phyloP scores from a whole-genome alignment of 768 basidiomycete species.

The Calvatia gigantea region DNA sequence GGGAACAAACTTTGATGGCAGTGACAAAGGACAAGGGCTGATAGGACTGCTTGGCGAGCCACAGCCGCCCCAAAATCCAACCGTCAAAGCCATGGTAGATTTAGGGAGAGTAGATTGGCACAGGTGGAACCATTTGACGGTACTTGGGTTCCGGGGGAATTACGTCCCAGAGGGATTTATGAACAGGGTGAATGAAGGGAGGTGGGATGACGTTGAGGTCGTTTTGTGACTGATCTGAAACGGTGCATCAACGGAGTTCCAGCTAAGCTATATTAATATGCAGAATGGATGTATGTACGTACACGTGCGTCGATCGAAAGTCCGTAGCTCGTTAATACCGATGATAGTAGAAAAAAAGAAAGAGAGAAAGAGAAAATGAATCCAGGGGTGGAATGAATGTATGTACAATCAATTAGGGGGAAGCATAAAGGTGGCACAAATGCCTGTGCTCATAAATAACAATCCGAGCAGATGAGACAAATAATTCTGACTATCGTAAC shows the following conservation, averaged over 20 bases:
- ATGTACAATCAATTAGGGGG: not conserved
- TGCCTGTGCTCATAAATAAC: not conserved
- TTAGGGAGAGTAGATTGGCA: conserved; percentile 57
- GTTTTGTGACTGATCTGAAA: conserved; percentile 29
- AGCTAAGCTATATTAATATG: not conserved
- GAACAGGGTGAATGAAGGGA: conserved; percentile 48
- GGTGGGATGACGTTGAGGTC: conserved; percentile 63
- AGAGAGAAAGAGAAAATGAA: not conserved
- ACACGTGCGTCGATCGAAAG: not conserved
- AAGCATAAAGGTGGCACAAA: not conserved
- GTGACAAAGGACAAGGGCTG: not conserved
- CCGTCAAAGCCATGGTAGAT: conserved; percentile 28
- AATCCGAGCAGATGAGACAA: not conserved
- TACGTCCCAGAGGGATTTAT: conserved; percentile 38
- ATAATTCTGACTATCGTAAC: conserved; percentile 19
- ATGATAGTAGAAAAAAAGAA: not conserved
- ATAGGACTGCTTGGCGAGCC: conserved; percentile 1
- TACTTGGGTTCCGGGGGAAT: conserved; percentile 58
- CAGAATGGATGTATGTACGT: not conserved
- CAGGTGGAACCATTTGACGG: conserved; percentile 47
- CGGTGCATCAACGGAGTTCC: not conserved
- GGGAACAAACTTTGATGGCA: conserved; percentile 4
- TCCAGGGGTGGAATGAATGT: not conserved
- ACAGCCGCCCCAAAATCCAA: conserved; percentile 11
- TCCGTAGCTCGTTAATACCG: not conserved